phyloP scores from a whole-genome alignment of 192 early-diverging fungal species.

The Linnemannia schmuckeri region DNA sequence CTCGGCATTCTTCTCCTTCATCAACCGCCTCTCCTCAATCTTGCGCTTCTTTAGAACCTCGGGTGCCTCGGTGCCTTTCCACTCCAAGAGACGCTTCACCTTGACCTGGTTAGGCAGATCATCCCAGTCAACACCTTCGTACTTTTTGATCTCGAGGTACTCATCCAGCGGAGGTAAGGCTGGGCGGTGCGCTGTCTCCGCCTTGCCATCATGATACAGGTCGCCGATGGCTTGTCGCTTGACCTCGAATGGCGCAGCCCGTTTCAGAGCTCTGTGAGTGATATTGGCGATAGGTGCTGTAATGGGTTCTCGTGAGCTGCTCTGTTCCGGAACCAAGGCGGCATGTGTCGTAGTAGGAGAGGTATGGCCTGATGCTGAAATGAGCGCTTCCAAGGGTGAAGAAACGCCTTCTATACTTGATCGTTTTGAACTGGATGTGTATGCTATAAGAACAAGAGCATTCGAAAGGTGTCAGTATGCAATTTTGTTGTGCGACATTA shows the following conservation, averaged over 20 bases:
- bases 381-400: neutral
- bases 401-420: neutral
- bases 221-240: constrained; percentile 10
- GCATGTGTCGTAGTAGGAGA: neutral
- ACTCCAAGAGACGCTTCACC: constrained; percentile 28
- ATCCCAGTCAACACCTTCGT: constrained; percentile 40
- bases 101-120: constrained; percentile 27
- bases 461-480: no score
- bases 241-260: constrained; percentile 22
- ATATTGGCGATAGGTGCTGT: neutral
- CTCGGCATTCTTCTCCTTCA: constrained; percentile 23
- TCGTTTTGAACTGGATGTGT: neutral
- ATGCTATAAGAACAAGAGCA: neutral
- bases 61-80: constrained; percentile 36
- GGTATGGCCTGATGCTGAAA: neutral
- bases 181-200: neutral
- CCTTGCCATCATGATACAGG: neutral
- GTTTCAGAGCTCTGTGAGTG: neutral
- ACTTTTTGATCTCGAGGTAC: constrained; percentile 37
- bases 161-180: constrained; percentile 23
- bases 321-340: neutral
- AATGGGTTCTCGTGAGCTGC: neutral
- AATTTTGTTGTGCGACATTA: no score
- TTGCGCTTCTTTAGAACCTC: constrained; percentile 22
- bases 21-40: constrained; percentile 14